Percentiles rank a stretch among this genome's conserved stretches.
These are phyloP conservation scores for Komagataea norvegica DNA, from an alignment of 1,139 yeast species.

Conservation along the genomic window DNA sequence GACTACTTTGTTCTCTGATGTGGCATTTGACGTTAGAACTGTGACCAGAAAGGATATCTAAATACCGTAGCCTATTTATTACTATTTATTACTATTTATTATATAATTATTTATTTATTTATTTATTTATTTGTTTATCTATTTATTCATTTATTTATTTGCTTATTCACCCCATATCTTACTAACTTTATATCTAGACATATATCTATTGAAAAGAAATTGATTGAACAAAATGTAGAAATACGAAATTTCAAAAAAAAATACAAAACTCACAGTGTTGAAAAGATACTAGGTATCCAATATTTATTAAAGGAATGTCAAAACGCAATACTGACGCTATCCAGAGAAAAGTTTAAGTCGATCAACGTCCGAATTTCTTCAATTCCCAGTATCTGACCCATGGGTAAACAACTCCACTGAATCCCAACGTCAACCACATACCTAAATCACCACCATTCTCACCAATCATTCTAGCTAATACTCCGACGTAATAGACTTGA, in stretches of 20 bases:
- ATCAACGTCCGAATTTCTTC: constrained; percentile 40
- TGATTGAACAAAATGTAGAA: neutral
- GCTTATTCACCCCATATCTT: neutral
- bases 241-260: too few species aligned
- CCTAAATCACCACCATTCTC: constrained; percentile 73
- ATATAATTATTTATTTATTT: constrained; percentile 7
- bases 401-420: constrained; percentile 64
- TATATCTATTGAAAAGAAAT: neutral
- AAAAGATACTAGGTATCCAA: too few species aligned
- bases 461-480: constrained; percentile 56
- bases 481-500: constrained; percentile 74
- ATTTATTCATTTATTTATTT: neutral
- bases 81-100: constrained; percentile 7
- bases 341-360: neutral
- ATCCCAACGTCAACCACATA: constrained; percentile 74
- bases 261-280: too few species aligned
- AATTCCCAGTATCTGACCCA: constrained; percentile 59
- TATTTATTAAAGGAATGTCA: too few species aligned
- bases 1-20: constrained; percentile 54
- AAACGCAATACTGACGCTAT: too few species aligned
- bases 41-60: constrained; percentile 46
- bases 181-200: too few species aligned
- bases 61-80: constrained; percentile 4
- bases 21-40: constrained; percentile 66
- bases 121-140: constrained; percentile 1